These are phyloP conservation scores for Rutstroemia sp. DNA, from an alignment of 2,329 filamentous ascomycete species.

Conservation along the genomic window DNA sequence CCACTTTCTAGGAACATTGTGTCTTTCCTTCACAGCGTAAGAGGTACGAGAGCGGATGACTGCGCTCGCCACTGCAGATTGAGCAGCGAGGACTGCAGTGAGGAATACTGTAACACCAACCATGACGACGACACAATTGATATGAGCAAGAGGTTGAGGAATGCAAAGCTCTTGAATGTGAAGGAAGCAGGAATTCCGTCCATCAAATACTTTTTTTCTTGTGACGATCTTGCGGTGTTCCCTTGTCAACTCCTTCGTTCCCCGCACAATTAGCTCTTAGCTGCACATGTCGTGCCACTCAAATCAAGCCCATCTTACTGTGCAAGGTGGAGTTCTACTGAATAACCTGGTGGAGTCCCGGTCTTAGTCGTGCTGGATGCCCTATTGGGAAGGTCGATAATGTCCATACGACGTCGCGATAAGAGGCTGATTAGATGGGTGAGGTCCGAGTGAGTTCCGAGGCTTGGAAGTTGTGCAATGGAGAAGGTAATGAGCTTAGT, in stretches of 20 bases:
- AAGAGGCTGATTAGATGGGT: background rate
- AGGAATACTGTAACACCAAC: constrained; percentile 4
- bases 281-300: background rate
- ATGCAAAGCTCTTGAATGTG: background rate
- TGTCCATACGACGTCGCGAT: constrained; percentile 6
- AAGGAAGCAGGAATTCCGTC: background rate
- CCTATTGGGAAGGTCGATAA: background rate
- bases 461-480: too few relatives aligned
- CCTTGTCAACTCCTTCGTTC: background rate
- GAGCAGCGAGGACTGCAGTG: constrained; percentile 10
- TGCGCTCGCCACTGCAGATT: constrained; percentile 4
- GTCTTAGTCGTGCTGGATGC: background rate
- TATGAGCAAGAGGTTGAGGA: background rate
- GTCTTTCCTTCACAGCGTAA: constrained; percentile 48
- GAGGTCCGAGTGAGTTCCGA: too few relatives aligned
- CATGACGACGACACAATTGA: constrained; percentile 3
- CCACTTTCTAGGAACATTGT: constrained; percentile 45
- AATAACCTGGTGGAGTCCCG: background rate
- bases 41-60: constrained; percentile 14
- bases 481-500: too few relatives aligned
- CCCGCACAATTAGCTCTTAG: background rate
- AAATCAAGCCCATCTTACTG: too few relatives aligned
- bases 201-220: too few relatives aligned
- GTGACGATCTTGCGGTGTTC: too few relatives aligned
- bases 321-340: too few relatives aligned